A percentile compares a stretch with the other conserved stretches of the same genome.
phyloP scores from a whole-genome alignment of 257 asterid genomes.

The Petunia axillaris region DNA sequence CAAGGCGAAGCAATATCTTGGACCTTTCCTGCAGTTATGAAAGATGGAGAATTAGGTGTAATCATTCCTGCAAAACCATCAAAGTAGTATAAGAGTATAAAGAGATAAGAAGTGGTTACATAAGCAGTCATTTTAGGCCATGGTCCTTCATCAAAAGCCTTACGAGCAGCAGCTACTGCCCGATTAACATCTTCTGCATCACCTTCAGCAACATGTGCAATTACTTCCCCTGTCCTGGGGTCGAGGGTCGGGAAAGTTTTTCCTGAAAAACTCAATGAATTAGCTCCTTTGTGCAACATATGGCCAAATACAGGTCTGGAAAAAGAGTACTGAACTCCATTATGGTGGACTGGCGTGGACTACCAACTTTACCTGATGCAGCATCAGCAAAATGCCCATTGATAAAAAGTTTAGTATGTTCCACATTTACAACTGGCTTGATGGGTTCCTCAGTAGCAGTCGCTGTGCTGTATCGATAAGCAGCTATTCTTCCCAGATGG shows the following conservation, averaged over 20 bases:
- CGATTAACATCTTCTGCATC: constrained; percentile 81
- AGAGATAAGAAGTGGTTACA: constrained; percentile 44
- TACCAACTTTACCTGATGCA: constrained; percentile 64
- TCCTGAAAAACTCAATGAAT: constrained; percentile 49
- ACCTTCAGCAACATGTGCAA: constrained; percentile 90
- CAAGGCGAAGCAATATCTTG: constrained; percentile 69
- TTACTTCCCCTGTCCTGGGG: constrained; percentile 89
- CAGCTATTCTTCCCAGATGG: constrained; percentile 45
- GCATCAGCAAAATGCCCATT: constrained; percentile 88
- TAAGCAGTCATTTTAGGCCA: constrained; percentile 96
- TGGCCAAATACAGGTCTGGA: not conserved
- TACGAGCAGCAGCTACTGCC: constrained; percentile 93
- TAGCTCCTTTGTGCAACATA: constrained; percentile 1
- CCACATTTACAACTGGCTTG: constrained; percentile 74
- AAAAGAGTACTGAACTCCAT: not conserved
- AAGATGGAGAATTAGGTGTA: not conserved
- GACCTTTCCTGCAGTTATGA: constrained; percentile 70
- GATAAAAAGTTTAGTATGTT: constrained; percentile 78
- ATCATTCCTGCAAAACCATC: not conserved
- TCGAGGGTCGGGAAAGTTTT: constrained; percentile 86
- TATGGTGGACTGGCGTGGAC: not conserved
- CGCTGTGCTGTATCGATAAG: constrained; percentile 62
- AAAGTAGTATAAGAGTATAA: not conserved
- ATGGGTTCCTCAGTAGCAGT: constrained; percentile 75
- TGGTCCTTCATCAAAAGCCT: constrained; percentile 96